phyloP scores from a whole-genome alignment of 805 yeast species.

The Wickerhamiella azymoides region DNA sequence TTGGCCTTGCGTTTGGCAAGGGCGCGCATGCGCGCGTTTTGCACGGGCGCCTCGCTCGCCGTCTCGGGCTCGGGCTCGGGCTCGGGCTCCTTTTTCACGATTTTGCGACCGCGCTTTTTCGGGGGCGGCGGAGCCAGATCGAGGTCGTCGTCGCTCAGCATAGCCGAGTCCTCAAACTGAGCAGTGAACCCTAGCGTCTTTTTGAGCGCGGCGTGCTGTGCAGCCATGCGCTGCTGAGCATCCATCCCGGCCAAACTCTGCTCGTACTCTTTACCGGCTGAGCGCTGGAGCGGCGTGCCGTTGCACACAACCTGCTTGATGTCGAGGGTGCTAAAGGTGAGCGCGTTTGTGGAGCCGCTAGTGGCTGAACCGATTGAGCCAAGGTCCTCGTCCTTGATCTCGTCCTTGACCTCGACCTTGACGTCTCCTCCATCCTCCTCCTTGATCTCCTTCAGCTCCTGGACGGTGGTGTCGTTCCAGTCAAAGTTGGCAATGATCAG shows the following conservation, averaged over 20 bases:
- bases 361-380: no score
- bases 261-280: constrained; percentile 39
- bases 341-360: constrained; percentile 8
- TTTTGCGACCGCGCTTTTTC: constrained; percentile 15
- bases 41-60: constrained; percentile 20
- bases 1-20: constrained; percentile 89
- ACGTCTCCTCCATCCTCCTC: constrained; percentile 9
- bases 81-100: constrained; percentile 9
- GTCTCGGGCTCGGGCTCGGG: constrained; percentile 8
- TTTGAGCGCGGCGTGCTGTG: constrained; percentile 35
- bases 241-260: constrained; percentile 28
- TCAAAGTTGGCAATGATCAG: constrained; percentile 69
- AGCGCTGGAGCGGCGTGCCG: constrained; percentile 44
- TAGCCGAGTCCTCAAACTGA: constrained; percentile 25
- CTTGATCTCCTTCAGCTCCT: constrained; percentile 6
- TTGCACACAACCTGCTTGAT: constrained; percentile 26
- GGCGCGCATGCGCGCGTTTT: constrained; percentile 61
- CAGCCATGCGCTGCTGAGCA: constrained; percentile 35
- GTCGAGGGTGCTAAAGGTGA: constrained; percentile 26
- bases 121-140: constrained; percentile 17
- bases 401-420: constrained; percentile 17
- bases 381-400: constrained; percentile 14
- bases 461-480: constrained; percentile 59
- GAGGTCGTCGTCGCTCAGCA: constrained; percentile 23
- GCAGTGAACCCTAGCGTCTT: constrained; percentile 32